Percentiles rank a stretch among this genome's conserved stretches.
phyloP scores from a whole-genome alignment of 1,284 basidiomycete genomes.

The Cutaneotrichosporon mucoides region DNA sequence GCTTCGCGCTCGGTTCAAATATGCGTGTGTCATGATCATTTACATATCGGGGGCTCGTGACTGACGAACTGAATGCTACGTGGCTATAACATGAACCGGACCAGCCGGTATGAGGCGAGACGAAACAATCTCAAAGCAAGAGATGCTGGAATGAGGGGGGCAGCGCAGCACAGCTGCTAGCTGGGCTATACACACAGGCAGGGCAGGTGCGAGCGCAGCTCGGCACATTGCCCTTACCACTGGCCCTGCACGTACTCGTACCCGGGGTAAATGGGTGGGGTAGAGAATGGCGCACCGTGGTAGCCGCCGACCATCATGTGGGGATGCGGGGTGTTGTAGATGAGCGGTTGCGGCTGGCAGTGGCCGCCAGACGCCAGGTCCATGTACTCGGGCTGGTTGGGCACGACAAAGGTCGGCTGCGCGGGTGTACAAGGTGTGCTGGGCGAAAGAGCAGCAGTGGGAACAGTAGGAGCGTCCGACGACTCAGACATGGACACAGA shows the following conservation, averaged over 20 bases:
- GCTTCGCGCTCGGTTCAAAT: too few species aligned
- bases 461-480: constrained; percentile 2
- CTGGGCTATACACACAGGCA: background rate
- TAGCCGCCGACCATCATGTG: constrained; percentile 6
- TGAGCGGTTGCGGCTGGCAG: background rate
- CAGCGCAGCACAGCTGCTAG: background rate
- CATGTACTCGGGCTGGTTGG: constrained; percentile 5
- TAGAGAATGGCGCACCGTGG: background rate
- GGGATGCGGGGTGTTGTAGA: constrained; percentile 4
- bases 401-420: constrained; percentile 14
- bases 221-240: constrained; percentile 11
- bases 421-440: constrained; percentile 14
- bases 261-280: constrained; percentile 7
- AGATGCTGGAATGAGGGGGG: background rate
- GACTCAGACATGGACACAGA: constrained; percentile 10
- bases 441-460: constrained; percentile 4
- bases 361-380: constrained; percentile 7
- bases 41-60: constrained; percentile 8
- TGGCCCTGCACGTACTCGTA: constrained; percentile 16
- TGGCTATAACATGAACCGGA: constrained; percentile 3
- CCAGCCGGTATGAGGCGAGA: background rate
- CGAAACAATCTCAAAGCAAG: background rate
- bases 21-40: constrained; percentile 8
- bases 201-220: background rate
- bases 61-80: constrained; percentile 6